Percentiles rank a stretch among this genome's conserved stretches.
These are phyloP conservation scores for Thymus mandschuricus DNA, from an alignment of 257 asterid genomes.

Conservation along the genomic window DNA sequence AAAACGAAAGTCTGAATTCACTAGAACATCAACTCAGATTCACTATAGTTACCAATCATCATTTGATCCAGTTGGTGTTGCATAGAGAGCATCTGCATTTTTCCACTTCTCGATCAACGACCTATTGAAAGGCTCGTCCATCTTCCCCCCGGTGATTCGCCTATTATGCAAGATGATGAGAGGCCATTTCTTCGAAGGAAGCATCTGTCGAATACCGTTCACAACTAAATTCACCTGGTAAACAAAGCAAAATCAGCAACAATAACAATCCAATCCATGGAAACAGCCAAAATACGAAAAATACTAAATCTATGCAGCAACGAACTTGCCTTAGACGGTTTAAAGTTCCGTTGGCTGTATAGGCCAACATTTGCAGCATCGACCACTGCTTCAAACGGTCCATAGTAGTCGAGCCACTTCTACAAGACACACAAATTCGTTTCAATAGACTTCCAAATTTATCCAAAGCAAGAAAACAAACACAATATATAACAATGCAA, in stretches of 20 bases:
- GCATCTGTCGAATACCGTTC: constrained; percentile 81
- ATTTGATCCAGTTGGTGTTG: constrained; percentile 94
- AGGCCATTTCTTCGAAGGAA: constrained; percentile 84
- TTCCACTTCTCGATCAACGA: constrained; percentile 70
- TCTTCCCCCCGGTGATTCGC: constrained; percentile 69
- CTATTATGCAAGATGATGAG: constrained; percentile 79
- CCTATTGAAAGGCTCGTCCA: constrained; percentile 66
- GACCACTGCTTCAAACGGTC: constrained; percentile 89
- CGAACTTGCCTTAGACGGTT: constrained; percentile 67
- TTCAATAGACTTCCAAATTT: constrained; percentile 25
- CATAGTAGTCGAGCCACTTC: constrained; percentile 88
- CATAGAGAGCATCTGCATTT: constrained; percentile 75
- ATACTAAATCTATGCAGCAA: constrained; percentile 17
- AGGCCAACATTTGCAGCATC: constrained; percentile 92
- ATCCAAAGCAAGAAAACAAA: constrained; percentile 12
- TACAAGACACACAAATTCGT: constrained; percentile 44
- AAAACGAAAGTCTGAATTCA: constrained; percentile 9
- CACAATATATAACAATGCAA: neutral
- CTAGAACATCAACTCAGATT: neutral
- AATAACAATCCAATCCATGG: constrained; percentile 3
- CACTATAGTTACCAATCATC: constrained; percentile 76
- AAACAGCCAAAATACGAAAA: constrained; percentile 3
- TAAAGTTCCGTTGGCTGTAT: constrained; percentile 67
- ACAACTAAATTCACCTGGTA: constrained; percentile 69
- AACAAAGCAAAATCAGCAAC: neutral